A percentile compares a stretch with the other conserved stretches of the same genome.
Conservation (phyloP, 371 early-diverging fungal species). For the Syncephalastrum racemosum region DNA sequence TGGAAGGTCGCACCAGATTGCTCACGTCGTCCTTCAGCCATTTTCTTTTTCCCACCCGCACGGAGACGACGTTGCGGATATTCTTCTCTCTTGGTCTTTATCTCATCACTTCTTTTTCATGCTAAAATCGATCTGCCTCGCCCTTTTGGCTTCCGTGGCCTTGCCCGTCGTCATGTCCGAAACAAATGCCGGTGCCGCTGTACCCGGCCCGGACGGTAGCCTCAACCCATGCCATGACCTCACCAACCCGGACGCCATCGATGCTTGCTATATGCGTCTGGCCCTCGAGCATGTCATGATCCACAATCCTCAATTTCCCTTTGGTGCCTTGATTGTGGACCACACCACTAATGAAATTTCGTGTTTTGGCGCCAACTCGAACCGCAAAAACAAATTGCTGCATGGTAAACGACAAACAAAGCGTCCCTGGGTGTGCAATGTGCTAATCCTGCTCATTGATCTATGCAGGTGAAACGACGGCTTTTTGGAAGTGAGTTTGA, state of each 20-base stretch:
- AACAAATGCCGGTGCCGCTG: too few relatives aligned
- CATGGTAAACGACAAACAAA: slow-evolving; percentile 21
- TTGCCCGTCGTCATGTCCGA: too few relatives aligned
- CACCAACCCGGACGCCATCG: slow-evolving; percentile 13
- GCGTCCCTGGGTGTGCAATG: background rate
- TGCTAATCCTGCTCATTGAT: background rate
- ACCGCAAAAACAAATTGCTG: slow-evolving; percentile 28
- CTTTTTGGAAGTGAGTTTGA: slow-evolving; percentile 35
- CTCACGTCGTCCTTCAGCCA: too few relatives aligned
- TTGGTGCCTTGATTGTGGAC: slow-evolving; percentile 36
- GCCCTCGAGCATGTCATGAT: slow-evolving; percentile 32
- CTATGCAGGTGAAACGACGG: slow-evolving; percentile 33
- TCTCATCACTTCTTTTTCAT: too few relatives aligned
- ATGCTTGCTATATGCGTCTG: slow-evolving; percentile 35
- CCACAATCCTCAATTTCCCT: slow-evolving; percentile 29
- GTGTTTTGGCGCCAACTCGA: slow-evolving; percentile 38
- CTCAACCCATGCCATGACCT: slow-evolving; percentile 13
- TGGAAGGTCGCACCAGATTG: too few relatives aligned
- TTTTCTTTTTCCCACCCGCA: too few relatives aligned
- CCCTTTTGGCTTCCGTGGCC: too few relatives aligned
- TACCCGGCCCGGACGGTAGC: slow-evolving; percentile 11
- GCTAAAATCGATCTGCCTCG: too few relatives aligned
- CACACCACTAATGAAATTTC: slow-evolving; percentile 33
- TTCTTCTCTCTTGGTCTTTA: too few relatives aligned
- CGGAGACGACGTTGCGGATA: too few relatives aligned